These are phyloP conservation scores for Neltuma alba DNA, from an alignment of 306 rosid species.

Conservation along the genomic window DNA sequence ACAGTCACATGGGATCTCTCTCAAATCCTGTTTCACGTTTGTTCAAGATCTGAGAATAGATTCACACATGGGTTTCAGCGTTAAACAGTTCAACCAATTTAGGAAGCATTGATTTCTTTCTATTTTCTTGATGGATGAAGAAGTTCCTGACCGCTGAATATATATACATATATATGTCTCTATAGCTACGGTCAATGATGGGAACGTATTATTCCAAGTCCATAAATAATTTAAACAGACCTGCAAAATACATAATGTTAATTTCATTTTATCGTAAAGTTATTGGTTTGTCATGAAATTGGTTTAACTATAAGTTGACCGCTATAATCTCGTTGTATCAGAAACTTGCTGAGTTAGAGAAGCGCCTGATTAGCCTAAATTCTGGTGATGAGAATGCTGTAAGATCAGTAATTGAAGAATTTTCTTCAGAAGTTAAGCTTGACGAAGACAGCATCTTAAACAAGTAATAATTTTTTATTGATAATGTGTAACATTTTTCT, in stretches of 20 bases:
- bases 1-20: neutral
- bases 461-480: constrained; percentile 56
- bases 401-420: constrained; percentile 78
- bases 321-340: constrained; percentile 38
- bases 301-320: constrained; percentile 19
- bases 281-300: constrained; percentile 20
- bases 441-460: constrained; percentile 74
- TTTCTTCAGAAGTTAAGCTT: constrained; percentile 62
- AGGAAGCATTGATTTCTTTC: neutral
- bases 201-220: neutral
- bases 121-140: too few species aligned
- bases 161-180: too few species aligned
- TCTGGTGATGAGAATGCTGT: constrained; percentile 74
- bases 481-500: constrained; percentile 23
- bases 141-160: too few species aligned
- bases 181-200: too few species aligned
- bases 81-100: neutral
- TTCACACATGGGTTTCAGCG: neutral
- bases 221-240: neutral
- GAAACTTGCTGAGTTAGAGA: constrained; percentile 81
- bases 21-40: neutral
- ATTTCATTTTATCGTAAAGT: neutral
- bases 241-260: neutral
- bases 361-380: constrained; percentile 69
- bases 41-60: neutral